Percentiles rank a stretch among this genome's conserved stretches.
Evolutionary conservation across 352 stramenopile species (phyloP).

Genomic region (Phytophthora palmivora): DNA sequence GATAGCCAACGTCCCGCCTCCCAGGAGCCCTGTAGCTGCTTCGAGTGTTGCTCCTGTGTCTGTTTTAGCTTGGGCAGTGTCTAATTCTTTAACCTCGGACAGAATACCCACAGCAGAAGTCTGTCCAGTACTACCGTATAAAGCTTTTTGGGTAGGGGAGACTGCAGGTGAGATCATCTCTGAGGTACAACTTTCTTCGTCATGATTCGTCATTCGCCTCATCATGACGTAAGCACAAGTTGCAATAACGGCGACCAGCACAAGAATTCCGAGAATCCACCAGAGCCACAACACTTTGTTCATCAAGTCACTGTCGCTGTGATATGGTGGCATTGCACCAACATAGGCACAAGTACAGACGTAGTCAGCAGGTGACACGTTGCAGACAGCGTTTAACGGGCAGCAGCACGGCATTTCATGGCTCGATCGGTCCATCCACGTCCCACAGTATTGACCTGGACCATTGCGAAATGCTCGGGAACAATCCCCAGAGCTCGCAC

Average conservation of each 20-base stretch:
- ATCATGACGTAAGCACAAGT: slow-evolving; percentile 15
- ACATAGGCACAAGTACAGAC: slow-evolving; percentile 31
- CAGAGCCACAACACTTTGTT: slow-evolving; percentile 25
- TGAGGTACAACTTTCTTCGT: neutral
- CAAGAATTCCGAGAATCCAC: slow-evolving; percentile 13
- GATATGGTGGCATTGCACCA: slow-evolving; percentile 20
- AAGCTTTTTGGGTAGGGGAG: slow-evolving; percentile 15
- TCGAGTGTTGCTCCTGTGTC: neutral
- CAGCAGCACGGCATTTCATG: slow-evolving; percentile 34
- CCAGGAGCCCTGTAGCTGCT: neutral
- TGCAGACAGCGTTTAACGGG: slow-evolving; percentile 29
- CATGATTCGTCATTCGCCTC: slow-evolving; percentile 5
- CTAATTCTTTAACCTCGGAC: neutral
- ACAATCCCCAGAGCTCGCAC: slow-evolving; percentile 26
- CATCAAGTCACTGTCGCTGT: slow-evolving; percentile 24
- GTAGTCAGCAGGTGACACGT: slow-evolving; percentile 28
- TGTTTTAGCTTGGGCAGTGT: neutral
- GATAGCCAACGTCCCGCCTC: too few species aligned
- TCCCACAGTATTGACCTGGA: slow-evolving; percentile 27
- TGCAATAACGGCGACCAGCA: slow-evolving; percentile 1
- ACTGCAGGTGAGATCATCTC: slow-evolving; percentile 12
- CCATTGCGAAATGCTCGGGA: slow-evolving; percentile 29
- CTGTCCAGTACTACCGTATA: slow-evolving; percentile 15
- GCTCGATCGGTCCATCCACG: slow-evolving; percentile 28
- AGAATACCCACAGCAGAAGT: neutral